These are phyloP conservation scores for Leucocoprinus sp. DNA, from an alignment of 768 basidiomycete genomes.

Conservation along the genomic window DNA sequence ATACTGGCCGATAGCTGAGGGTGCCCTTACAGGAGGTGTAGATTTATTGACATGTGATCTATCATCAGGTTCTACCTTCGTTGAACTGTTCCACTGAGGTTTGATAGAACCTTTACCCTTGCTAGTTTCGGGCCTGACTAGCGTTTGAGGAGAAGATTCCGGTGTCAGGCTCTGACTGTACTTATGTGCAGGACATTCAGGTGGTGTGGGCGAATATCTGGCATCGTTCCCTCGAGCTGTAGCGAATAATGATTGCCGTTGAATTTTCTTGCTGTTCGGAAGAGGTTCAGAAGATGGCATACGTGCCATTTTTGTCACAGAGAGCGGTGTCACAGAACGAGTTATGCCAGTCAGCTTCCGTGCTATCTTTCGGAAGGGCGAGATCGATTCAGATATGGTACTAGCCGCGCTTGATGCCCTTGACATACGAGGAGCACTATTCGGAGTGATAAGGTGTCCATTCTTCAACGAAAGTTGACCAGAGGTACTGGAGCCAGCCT, in stretches of 20 bases:
- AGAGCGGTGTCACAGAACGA: conserved; percentile 24
- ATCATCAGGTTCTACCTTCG: conserved; percentile 57
- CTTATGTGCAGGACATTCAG: conserved; percentile 56
- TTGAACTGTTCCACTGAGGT: conserved; percentile 76
- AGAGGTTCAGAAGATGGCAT: conserved; percentile 49
- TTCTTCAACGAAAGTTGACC: conserved; percentile 44
- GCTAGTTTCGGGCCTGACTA: conserved; percentile 21
- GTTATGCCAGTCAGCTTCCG: conserved; percentile 51
- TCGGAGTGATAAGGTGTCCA: conserved; percentile 57
- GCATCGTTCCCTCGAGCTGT: conserved; percentile 30
- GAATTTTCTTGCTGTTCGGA: conserved; percentile 36
- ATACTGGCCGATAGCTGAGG: conserved; percentile 37
- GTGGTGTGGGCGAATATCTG: conserved; percentile 33
- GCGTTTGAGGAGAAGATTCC: conserved; percentile 50
- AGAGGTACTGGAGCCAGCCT: conserved; percentile 63
- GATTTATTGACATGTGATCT: conserved; percentile 37
- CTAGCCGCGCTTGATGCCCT: conserved; percentile 40
- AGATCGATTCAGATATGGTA: conserved; percentile 67
- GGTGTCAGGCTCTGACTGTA: conserved; percentile 67
- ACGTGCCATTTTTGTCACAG: conserved; percentile 33
- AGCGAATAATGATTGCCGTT: conserved; percentile 56
- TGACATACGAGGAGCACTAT: conserved; percentile 36
- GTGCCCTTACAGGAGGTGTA: conserved; percentile 42
- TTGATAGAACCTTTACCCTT: conserved; percentile 20
- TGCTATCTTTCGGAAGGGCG: conserved; percentile 74